A percentile compares a stretch with the other conserved stretches of the same genome.
Conservation (phyloP, 495 filamentous ascomycete genomes). For the Talaromyces stipitatus region DNA sequence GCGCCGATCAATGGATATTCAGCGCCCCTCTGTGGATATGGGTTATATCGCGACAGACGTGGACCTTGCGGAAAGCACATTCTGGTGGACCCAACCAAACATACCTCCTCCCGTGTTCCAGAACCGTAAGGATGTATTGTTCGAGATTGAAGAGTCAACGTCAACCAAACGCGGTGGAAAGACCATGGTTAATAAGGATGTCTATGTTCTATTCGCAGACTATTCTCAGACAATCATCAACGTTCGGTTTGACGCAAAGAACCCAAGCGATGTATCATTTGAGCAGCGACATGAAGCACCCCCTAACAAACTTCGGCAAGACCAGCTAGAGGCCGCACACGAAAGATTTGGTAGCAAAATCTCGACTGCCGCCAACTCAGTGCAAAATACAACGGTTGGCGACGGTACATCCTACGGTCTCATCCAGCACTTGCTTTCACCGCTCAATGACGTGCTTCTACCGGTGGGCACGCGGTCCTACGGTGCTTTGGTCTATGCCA, state of each 20-base stretch:
- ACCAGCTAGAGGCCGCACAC: conserved; percentile 83
- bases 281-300: conserved; percentile 86
- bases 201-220: conserved; percentile 84
- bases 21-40: conserved; percentile 59
- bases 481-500: conserved; percentile 86
- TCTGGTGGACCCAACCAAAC: conserved; percentile 76
- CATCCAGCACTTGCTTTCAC: conserved; percentile 67
- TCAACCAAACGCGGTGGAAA: conserved; percentile 61
- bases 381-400: conserved; percentile 72
- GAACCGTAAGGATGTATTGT: conserved; percentile 73
- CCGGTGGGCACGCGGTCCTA: conserved; percentile 84
- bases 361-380: conserved; percentile 53
- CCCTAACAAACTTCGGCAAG: conserved; percentile 77
- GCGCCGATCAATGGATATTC: conserved; percentile 67
- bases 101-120: conserved; percentile 75
- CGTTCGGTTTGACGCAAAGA: conserved; percentile 67
- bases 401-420: conserved; percentile 75
- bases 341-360: conserved; percentile 68
- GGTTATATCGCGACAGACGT: conserved; percentile 81
- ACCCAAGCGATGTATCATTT: conserved; percentile 61
- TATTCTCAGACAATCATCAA: conserved; percentile 92
- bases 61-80: conserved; percentile 60
- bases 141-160: conserved; percentile 72
- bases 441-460: conserved; percentile 63
- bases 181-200: conserved; percentile 63